phyloP scores from a whole-genome alignment of 1,284 basidiomycete genomes.

The Rhodotorula sp. region DNA sequence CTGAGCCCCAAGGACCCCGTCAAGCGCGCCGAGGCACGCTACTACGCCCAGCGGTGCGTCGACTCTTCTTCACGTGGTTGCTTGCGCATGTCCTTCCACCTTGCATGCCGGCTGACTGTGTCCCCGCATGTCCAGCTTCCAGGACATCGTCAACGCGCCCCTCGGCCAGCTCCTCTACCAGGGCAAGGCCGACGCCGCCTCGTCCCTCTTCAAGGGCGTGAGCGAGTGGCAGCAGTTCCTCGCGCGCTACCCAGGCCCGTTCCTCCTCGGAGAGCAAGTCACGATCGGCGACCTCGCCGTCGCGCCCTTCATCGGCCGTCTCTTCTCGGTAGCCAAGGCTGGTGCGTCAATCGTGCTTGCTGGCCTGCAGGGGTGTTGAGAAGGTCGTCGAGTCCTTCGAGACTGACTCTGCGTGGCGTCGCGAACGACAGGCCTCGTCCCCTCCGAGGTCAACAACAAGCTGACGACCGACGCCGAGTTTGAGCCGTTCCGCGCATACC shows the following conservation, averaged over 20 bases:
- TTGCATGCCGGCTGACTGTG: background rate
- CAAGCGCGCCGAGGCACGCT: conserved; percentile 35
- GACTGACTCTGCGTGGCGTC: background rate
- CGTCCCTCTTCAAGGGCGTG: conserved; percentile 21
- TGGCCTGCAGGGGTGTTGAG: background rate
- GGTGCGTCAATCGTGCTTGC: background rate
- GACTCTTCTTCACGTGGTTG: background rate
- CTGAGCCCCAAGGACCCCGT: conserved; percentile 14
- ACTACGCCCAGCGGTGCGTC: conserved; percentile 39
- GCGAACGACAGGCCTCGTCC: conserved; percentile 8
- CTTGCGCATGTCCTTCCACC: too few species aligned
- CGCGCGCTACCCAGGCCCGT: conserved; percentile 21
- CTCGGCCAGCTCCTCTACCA: conserved; percentile 4
- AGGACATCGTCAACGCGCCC: conserved; percentile 21
- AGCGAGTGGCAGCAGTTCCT: conserved; percentile 35
- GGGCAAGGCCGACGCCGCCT: conserved; percentile 3
- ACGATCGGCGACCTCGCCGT: conserved; percentile 37
- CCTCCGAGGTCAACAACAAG: background rate
- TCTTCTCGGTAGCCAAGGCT: conserved; percentile 18
- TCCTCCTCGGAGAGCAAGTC: conserved; percentile 35
- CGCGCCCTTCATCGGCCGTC: conserved; percentile 37
- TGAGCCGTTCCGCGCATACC: conserved; percentile 24
- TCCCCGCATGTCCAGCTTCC: conserved; percentile 6
- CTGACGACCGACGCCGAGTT: conserved; percentile 13
- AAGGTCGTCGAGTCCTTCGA: too few species aligned